Evolutionary conservation across 1,139 yeast genomes (phyloP).

Genomic region (Candida sp.): DNA sequence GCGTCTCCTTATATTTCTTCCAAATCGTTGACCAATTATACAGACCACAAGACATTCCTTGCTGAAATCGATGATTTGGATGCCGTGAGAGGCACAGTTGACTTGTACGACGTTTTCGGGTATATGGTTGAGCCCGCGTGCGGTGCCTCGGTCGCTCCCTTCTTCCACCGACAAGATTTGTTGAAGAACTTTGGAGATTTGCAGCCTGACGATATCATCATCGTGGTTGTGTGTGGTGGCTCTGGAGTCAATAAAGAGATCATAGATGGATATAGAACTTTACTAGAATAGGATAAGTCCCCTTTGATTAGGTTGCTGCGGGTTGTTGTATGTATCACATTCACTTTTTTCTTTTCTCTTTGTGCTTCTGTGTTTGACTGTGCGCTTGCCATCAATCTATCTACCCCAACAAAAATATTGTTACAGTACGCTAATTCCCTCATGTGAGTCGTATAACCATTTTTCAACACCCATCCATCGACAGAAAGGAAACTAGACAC

Average conservation of each 20-base stretch:
- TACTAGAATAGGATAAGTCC: slow-evolving; percentile 11
- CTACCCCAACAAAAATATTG: slow-evolving; percentile 3
- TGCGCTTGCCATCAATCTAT: too few relatives aligned
- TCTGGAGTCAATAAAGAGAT: slow-evolving; percentile 28
- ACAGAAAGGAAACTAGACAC: too few relatives aligned
- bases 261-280: slow-evolving; percentile 21
- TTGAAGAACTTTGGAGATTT: slow-evolving; percentile 27
- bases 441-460: not conserved
- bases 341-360: not conserved
- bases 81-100: slow-evolving; percentile 33
- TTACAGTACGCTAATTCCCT: too few relatives aligned
- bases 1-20: slow-evolving; percentile 43
- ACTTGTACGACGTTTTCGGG: slow-evolving; percentile 27
- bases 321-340: slow-evolving; percentile 4
- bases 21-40: slow-evolving; percentile 30
- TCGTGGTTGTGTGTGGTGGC: slow-evolving; percentile 47
- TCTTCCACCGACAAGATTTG: slow-evolving; percentile 24
- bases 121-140: slow-evolving; percentile 45
- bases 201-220: slow-evolving; percentile 32
- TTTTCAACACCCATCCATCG: too few relatives aligned
- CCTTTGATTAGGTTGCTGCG: too few relatives aligned
- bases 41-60: slow-evolving; percentile 22
- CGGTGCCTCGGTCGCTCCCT: slow-evolving; percentile 40
- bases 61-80: slow-evolving; percentile 40
- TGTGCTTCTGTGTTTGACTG: not conserved